Base-by-base conservation (phyloP, 192 early-diverging fungal species). In the Powellomyces hirtus region DNA sequence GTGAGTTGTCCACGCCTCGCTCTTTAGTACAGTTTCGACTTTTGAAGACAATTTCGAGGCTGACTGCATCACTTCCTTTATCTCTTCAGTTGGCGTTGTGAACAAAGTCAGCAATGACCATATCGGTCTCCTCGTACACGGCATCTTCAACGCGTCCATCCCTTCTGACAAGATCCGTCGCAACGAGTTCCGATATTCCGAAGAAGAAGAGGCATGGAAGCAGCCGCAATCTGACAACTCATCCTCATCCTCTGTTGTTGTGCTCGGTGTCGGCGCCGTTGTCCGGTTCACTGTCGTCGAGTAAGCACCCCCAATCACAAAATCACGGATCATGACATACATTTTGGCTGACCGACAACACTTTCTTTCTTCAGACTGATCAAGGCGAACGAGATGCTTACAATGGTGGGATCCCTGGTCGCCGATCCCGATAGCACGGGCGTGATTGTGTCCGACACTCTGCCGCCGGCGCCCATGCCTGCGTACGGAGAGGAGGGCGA, bases 71-170 rank as follows among this genome's bases (percentile, higher is more conserved):
- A 40, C n/a, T 35, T 42, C 13, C 27, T 30, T 34, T 22, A 50
- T 16, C n/a, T 72, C 30, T 26, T 34, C 63, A 91, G 89, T 80
- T 33, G 91, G 90, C 49, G 78, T 87, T 6, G 94, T 98, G 68
- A 98, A 93, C 77, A 88, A 96, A 53, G 92, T 95, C 50, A 96
- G 94, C 46, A 83, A 91, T 5, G 93, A 95, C 74, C 96, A 98
- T 64, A 91, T 98, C 71, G 96, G 94, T 69, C 79, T 95, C 27
- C 81, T 98, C 46, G 82, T 98, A 53, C 93, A 94, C 75, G 91
- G 93, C 40, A 90, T 93, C 7, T 95, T 98, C 81, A 98, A 98
- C 67, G 96, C 94, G 24, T 95, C 94, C 16, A 96, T 98, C 37
- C 88, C 96, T 3, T 82, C 88, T 16, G 88, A 89, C 58, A 79